Percentiles rank a stretch among this genome's conserved stretches.
Evolutionary conservation across 305 asterid species (phyloP).

Genomic region (Salvia sclarea): DNA sequence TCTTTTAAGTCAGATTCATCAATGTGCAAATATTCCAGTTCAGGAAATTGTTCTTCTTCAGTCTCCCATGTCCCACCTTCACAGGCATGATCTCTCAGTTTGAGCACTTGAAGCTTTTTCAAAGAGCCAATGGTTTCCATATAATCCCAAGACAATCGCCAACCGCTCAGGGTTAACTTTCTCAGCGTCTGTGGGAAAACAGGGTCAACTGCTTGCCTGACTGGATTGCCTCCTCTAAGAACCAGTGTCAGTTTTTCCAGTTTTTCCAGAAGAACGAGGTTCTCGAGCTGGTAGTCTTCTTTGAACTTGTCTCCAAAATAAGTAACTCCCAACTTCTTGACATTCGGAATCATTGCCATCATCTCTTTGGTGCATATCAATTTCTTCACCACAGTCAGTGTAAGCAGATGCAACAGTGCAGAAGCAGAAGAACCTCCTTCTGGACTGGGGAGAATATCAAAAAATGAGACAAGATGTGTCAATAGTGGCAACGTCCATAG

Average conservation of each 20-base stretch:
- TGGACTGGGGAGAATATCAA: not conserved
- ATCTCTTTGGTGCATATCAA: constrained; percentile 18
- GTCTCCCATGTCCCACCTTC: too few relatives aligned
- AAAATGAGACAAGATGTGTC: constrained; percentile 9
- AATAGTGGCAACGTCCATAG: constrained; percentile 29
- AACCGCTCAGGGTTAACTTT: too few relatives aligned
- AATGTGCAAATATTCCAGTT: not conserved
- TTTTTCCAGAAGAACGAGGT: constrained; percentile 13
- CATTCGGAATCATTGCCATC: constrained; percentile 20
- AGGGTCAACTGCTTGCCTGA: not conserved
- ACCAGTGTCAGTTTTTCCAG: constrained; percentile 11
- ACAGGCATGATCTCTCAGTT: too few relatives aligned
- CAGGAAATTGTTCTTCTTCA: too few relatives aligned
- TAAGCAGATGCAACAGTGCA: constrained; percentile 20
- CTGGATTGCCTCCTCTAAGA: not conserved
- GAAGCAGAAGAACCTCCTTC: not conserved
- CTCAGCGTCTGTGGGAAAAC: too few relatives aligned
- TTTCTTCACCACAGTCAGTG: not conserved
- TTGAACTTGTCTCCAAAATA: constrained; percentile 32
- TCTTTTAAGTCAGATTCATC: not conserved
- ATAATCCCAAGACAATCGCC: too few relatives aligned
- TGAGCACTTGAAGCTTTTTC: too few relatives aligned
- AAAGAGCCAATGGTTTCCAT: too few relatives aligned
- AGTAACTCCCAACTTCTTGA: constrained; percentile 15
- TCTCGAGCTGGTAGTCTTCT: constrained; percentile 29